phyloP scores from a whole-genome alignment of 129 eudicot species.

The Escallonia rubra region DNA sequence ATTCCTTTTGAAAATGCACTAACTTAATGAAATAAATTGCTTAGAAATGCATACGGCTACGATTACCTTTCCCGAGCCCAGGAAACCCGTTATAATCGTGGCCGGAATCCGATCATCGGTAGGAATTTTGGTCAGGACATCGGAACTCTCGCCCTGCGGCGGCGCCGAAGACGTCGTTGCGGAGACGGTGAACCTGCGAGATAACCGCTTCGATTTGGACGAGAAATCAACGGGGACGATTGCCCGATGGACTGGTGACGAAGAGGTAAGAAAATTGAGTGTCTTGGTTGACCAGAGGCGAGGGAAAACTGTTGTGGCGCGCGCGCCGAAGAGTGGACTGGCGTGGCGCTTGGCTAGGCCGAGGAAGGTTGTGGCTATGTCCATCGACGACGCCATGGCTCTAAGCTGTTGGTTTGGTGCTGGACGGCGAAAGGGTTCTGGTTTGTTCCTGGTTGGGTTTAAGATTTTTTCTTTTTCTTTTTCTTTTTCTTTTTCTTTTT shows the following conservation, averaged over 20 bases:
- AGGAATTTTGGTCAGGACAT: slow-evolving; percentile 63
- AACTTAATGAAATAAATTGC: slow-evolving; percentile 1
- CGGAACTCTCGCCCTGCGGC: slow-evolving; percentile 47
- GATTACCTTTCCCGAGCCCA: slow-evolving; percentile 93
- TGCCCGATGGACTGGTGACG: slow-evolving; percentile 21
- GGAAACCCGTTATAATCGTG: slow-evolving; percentile 93
- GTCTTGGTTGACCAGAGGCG: slow-evolving; percentile 10
- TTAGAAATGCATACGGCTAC: not conserved
- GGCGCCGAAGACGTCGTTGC: slow-evolving; percentile 56
- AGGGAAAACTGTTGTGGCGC: slow-evolving; percentile 16
- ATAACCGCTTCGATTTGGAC: slow-evolving; percentile 16
- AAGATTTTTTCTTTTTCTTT: too few species aligned
- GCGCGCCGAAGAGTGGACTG: slow-evolving; percentile 18
- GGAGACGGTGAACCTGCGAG: slow-evolving; percentile 41
- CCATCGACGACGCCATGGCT: slow-evolving; percentile 63
- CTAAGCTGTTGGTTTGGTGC: not conserved
- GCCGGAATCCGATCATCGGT: slow-evolving; percentile 92
- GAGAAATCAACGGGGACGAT: slow-evolving; percentile 5
- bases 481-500: too few species aligned
- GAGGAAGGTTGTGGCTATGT: slow-evolving; percentile 49
- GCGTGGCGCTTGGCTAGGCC: slow-evolving; percentile 50
- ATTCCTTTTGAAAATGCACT: not conserved
- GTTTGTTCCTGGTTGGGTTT: too few species aligned
- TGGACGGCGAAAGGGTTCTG: too few species aligned
- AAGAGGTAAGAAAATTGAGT: slow-evolving; percentile 16